Percentiles rank a stretch among this genome's conserved stretches.
Conservation (phyloP, 1,284 basidiomycete genomes). For the Meripilus lineatus region DNA sequence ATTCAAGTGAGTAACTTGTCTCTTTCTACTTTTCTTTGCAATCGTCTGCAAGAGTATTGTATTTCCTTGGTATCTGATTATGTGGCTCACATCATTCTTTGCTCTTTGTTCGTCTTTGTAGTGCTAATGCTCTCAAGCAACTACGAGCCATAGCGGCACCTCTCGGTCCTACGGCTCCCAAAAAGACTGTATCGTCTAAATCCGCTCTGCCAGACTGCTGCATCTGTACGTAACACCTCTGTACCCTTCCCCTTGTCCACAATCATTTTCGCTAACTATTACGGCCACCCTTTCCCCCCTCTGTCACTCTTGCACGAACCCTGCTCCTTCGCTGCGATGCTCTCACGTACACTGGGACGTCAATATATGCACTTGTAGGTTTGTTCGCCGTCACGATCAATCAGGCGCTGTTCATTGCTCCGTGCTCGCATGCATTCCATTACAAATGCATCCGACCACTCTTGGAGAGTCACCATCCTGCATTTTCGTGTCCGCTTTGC, state of each 20-base stretch:
- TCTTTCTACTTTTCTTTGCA: conserved; percentile 6
- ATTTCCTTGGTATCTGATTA: background rate
- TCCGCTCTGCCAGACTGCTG: conserved; percentile 83
- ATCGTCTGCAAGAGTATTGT: conserved; percentile 4
- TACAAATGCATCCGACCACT: conserved; percentile 97
- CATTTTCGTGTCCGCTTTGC: conserved; percentile 95
- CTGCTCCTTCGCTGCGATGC: no score
- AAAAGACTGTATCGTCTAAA: conserved; percentile 38
- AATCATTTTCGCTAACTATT: background rate
- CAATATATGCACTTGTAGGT: conserved; percentile 47
- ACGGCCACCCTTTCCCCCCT: no score
- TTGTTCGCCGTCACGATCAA: conserved; percentile 92
- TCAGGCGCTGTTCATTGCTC: conserved; percentile 96
- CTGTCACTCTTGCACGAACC: no score
- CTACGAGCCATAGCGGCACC: conserved; percentile 66
- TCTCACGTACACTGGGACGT: no score
- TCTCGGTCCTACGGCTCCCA: conserved; percentile 16
- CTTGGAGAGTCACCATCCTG: conserved; percentile 83
- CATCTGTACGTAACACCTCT: conserved; percentile 65
- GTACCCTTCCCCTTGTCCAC: background rate
- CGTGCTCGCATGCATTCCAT: conserved; percentile 95
- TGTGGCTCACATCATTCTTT: no score
- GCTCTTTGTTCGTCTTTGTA: conserved; percentile 20
- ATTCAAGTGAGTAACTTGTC: conserved; percentile 77
- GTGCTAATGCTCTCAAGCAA: conserved; percentile 78